Percentiles rank a stretch among this genome's conserved stretches.
Conservation (phyloP, 139 green algal genomes). For the Chlamydomonas incerta region DNA sequence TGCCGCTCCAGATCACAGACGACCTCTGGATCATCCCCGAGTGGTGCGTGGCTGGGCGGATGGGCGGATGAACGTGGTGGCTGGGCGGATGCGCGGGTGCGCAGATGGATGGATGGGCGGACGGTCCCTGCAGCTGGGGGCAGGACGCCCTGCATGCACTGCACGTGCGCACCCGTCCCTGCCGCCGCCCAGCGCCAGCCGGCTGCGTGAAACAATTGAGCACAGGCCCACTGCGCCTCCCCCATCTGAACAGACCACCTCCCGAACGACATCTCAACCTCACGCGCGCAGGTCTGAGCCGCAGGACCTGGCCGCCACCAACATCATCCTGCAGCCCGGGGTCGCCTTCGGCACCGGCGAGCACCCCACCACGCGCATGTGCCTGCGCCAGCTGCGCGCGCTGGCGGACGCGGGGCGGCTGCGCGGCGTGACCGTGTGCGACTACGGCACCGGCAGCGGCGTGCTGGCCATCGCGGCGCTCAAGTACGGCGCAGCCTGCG, state of each 20-base stretch:
- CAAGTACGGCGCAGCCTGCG: slow-evolving; percentile 65
- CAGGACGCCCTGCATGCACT: no score
- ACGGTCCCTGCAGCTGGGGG: no score
- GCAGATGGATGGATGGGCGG: no score
- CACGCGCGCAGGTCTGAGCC: slow-evolving; percentile 49
- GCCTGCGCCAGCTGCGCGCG: slow-evolving; percentile 68
- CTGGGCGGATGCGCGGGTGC: no score
- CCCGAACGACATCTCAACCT: no score
- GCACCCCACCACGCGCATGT: slow-evolving; percentile 92
- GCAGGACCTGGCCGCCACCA: slow-evolving; percentile 56
- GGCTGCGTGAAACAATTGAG: no score
- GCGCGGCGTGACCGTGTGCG: slow-evolving; percentile 61
- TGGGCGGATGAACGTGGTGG: no score
- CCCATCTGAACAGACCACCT: no score
- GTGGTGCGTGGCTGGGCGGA: slow-evolving; percentile 46
- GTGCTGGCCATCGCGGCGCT: slow-evolving; percentile 86
- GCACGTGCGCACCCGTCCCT: no score
- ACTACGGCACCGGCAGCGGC: slow-evolving; percentile 86
- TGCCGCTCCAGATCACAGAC: slow-evolving; percentile 39
- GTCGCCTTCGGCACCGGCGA: slow-evolving; percentile 94
- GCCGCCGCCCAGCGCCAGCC: no score
- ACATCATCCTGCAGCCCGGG: slow-evolving; percentile 83
- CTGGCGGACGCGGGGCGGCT: slow-evolving; percentile 37
- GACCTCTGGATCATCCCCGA: slow-evolving; percentile 80
- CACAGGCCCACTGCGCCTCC: no score